Base-by-base conservation (phyloP, 1,284 basidiomycete genomes). In the Pseudozyma hubeiensis region DNA sequence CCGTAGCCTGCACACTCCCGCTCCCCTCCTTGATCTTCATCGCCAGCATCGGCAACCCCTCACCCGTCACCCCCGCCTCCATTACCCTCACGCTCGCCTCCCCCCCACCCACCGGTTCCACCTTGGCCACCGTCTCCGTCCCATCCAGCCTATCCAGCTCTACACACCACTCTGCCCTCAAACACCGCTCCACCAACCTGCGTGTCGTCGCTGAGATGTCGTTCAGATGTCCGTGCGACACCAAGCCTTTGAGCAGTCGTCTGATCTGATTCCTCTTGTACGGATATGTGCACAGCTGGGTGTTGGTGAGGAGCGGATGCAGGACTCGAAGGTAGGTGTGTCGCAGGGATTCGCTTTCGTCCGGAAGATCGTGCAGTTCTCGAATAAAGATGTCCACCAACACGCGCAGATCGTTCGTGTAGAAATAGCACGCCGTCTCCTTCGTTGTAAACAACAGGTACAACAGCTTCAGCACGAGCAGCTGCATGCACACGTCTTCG, bases 271-370 rank as follows among this genome's bases (percentile, higher is more conserved):
- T 88, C 5, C 94, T 91, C 84, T 99, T 99, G 87, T 99, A 98
- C 0, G 93, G 91, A 67, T 87, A 58, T 87, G 79, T 87, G 35
- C 91, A 90, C 7, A 99, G 88, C 85, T 99, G 97, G 0, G 97
- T 99, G 84, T 93, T 93, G 16, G 92, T 94, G 30, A 99, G 88
- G 5, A 99, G 90, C 0, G 96, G 96, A 81, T 98, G 93, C 5
- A 99, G 88, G 2, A 99, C 97, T 14, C 96, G 91, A 17, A 99
- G 90, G 82, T 96, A 99, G 0, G 96, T 98, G 84, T 99, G 96
- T 35, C 94, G 92, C 40, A 99, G 88, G 93, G 94, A 93, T 86
- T 97, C 93, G 77, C 90, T 91, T 43, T 97, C 93, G 62, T 98
- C 95, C 57, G 94, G 94, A 24, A 99, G 87, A 84, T 98, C 92